Conservation (phyloP, 2,329 filamentous ascomycete species). For the Calcarisporium arbuscula region DNA sequence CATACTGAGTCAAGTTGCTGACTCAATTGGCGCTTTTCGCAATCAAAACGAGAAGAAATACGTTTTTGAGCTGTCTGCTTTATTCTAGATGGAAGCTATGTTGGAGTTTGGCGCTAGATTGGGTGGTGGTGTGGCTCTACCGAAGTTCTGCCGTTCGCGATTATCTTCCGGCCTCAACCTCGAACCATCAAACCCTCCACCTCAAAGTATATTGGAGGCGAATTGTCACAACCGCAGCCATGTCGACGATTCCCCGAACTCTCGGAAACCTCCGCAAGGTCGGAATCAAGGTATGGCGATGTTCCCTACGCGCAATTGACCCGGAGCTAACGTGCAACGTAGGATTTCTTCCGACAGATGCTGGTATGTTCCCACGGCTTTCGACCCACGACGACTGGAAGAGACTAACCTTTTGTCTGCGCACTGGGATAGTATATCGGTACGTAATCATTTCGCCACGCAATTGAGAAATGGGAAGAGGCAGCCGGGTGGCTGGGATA, state of each 20-base stretch:
- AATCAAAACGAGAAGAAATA: no score
- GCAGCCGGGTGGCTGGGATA: no score
- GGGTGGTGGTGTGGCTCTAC: constrained; percentile 7
- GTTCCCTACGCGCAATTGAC: background rate
- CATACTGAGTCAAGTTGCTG: constrained; percentile 19
- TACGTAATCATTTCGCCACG: no score
- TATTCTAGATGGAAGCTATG: background rate
- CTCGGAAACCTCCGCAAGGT: constrained; percentile 80
- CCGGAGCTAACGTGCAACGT: constrained; percentile 14
- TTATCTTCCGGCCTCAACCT: constrained; percentile 13
- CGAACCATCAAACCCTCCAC: constrained; percentile 9
- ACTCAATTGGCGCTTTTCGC: constrained; percentile 1
- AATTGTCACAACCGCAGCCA: constrained; percentile 42
- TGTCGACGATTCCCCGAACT: constrained; percentile 89
- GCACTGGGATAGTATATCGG: constrained; percentile 46
- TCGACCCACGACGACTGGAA: constrained; percentile 15
- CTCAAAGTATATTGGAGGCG: constrained; percentile 12
- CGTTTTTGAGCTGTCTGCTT: background rate
- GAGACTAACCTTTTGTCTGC: constrained; percentile 14
- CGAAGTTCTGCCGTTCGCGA: constrained; percentile 23
- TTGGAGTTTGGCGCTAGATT: constrained; percentile 1
- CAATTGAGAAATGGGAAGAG: no score
- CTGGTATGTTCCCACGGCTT: constrained; percentile 59
- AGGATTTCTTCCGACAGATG: constrained; percentile 92
- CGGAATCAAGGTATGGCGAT: constrained; percentile 69